Base-by-base conservation (phyloP, 1,284 basidiomycete genomes). In the Cryptococcus wingfieldii region DNA sequence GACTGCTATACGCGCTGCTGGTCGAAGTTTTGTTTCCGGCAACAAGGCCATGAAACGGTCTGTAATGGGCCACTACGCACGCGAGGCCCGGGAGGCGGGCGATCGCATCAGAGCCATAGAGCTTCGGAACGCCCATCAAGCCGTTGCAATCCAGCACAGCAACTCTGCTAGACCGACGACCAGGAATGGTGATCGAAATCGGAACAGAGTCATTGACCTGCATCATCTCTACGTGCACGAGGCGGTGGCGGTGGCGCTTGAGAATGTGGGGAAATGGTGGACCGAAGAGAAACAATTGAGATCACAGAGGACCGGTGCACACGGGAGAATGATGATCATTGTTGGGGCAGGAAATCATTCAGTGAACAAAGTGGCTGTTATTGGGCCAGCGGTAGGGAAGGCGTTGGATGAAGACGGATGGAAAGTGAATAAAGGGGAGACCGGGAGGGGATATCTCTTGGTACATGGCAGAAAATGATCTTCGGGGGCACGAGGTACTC, bases 211-310 rank as follows among this genome's bases (percentile, higher is more conserved):
- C 31, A 67, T 75, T 31, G 73, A 75, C 56, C 56, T 75, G 13
- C 73, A 77, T 59, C 64, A 73, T 48, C 47, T 72, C 31, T 76
- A 70, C 0, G 54, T 74, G 12, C 54, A 63, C 2, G 69, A 77
- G 60, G 74, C 72, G 1, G 57, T 54, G 8, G 60, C 60, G 2
- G 60, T 76, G 7, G 70, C 68, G 9, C 43, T 55, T 27, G 72
- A 75, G 49, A 48, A 60, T 10, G 64, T 64, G 5, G 46, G 53
- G 19, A 51, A 38, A n/a, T 76, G 74, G 74, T 69, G 54, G 53
- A 38, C 12, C 10, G 19, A 25, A 9, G 57, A 64, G 88, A 82
- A 54, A 23, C 55, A 53, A 87, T 81, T 89, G 88, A 77, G 28
- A 10, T 38, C 41, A 9, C 38, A 31, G 56, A 89, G 81, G 49